Evolutionary conservation across 2,329 filamentous ascomycete species (phyloP).

Genomic region (Achaetomium macrosporum): DNA sequence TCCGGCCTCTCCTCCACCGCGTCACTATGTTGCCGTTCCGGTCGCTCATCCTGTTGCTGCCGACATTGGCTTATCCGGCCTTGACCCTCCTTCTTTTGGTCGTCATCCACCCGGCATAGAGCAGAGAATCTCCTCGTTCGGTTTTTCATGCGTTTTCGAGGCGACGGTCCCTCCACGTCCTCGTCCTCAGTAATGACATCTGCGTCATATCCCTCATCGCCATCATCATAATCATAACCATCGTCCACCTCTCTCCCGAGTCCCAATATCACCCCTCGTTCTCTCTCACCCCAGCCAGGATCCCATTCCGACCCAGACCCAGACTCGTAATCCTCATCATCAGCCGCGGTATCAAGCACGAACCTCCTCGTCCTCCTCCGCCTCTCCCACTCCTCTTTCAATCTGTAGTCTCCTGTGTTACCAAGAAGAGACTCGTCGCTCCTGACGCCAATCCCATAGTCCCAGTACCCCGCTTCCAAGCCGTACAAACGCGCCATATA

Average conservation of each 20-base stretch:
- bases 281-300: neutral
- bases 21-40: constrained; percentile 3
- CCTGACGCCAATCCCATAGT: neutral
- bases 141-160: neutral
- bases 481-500: too few relatives aligned
- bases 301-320: neutral
- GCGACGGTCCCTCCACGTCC: neutral
- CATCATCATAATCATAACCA: too few relatives aligned
- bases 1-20: constrained; percentile 1
- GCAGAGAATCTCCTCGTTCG: constrained; percentile 14
- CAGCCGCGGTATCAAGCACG: constrained; percentile 7
- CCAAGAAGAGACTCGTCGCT: neutral
- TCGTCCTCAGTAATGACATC: constrained; percentile 1
- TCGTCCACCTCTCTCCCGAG: neutral
- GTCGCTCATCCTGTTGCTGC: neutral
- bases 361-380: neutral
- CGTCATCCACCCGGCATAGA: neutral
- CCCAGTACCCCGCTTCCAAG: neutral
- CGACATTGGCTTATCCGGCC: neutral
- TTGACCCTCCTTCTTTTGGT: neutral
- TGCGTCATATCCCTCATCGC: constrained; percentile 1
- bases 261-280: neutral
- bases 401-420: neutral
- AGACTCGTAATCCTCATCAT: neutral
- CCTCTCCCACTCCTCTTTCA: constrained; percentile 1